Conservation (phyloP, 352 stramenopile genomes). For the Phytophthora kernoviae region DNA sequence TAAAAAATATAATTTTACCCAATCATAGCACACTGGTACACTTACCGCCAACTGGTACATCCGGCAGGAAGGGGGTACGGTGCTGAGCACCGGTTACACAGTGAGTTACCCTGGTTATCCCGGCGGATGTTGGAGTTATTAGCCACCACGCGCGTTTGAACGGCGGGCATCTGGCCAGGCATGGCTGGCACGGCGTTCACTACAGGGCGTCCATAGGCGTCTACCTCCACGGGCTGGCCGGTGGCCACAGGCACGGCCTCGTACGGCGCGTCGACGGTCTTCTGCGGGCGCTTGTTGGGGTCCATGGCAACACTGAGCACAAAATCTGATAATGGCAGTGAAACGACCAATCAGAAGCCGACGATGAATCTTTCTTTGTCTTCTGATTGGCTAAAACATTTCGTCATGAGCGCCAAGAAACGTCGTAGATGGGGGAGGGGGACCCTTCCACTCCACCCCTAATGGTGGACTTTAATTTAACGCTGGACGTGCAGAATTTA, state of each 20-base stretch:
- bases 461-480: conserved; percentile 55
- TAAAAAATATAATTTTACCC: too few species aligned
- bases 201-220: conserved; percentile 55
- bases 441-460: conserved; percentile 37
- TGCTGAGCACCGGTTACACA: conserved; percentile 73
- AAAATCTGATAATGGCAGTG: conserved; percentile 16
- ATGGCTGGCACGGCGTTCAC: conserved; percentile 43
- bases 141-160: conserved; percentile 39
- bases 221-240: conserved; percentile 44
- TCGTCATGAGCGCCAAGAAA: too few species aligned
- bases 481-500: conserved; percentile 47
- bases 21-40: conserved; percentile 3
- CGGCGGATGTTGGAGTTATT: conserved; percentile 77
- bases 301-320: conserved; percentile 27
- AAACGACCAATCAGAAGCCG: too few species aligned
- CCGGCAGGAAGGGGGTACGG: conserved; percentile 73
- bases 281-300: conserved; percentile 31
- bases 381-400: too few species aligned
- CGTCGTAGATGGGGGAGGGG: conserved; percentile 30
- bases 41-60: conserved; percentile 69
- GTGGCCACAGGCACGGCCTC: conserved; percentile 28
- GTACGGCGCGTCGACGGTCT: conserved; percentile 18
- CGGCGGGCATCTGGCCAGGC: conserved; percentile 11
- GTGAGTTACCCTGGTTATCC: conserved; percentile 70
- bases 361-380: too few species aligned